Evolutionary conservation across 2,329 filamentous ascomycete genomes (phyloP).

Genomic region (Verticillium albo-atrum): DNA sequence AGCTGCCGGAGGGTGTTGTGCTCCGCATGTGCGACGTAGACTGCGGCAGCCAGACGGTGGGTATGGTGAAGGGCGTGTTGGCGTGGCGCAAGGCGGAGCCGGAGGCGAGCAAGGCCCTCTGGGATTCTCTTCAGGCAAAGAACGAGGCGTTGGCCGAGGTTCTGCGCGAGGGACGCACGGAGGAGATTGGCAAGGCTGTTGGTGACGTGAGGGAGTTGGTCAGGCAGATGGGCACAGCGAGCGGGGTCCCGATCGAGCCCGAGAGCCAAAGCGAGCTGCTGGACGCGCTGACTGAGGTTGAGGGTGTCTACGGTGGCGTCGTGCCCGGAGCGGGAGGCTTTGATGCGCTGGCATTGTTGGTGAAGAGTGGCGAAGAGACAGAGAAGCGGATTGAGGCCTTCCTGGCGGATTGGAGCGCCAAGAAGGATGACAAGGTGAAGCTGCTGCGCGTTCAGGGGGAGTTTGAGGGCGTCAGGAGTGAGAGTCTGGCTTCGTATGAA

Average conservation of each 20-base stretch:
- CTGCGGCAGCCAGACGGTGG: slow-evolving; percentile 86
- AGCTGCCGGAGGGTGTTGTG: slow-evolving; percentile 67
- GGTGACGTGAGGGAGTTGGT: slow-evolving; percentile 57
- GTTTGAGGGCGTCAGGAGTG: slow-evolving; percentile 58
- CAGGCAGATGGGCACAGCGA: slow-evolving; percentile 68
- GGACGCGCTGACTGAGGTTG: slow-evolving; percentile 65
- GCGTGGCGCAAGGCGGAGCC: slow-evolving; percentile 68
- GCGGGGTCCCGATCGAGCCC: slow-evolving; percentile 85
- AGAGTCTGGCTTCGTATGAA: slow-evolving; percentile 37
- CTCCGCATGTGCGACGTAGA: slow-evolving; percentile 95
- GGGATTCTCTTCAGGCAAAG: slow-evolving; percentile 67
- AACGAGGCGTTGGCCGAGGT: slow-evolving; percentile 69
- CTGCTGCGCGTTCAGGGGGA: slow-evolving; percentile 68
- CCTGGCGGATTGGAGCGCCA: slow-evolving; percentile 59
- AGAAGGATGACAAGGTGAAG: slow-evolving; percentile 59
- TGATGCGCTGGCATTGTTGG: slow-evolving; percentile 79
- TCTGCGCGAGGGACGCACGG: slow-evolving; percentile 46
- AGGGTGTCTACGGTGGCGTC: slow-evolving; percentile 84
- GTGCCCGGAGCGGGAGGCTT: slow-evolving; percentile 93
- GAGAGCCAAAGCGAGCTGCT: slow-evolving; percentile 77
- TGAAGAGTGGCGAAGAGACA: slow-evolving; percentile 67
- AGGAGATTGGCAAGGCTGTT: slow-evolving; percentile 41
- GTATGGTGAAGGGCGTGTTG: slow-evolving; percentile 92
- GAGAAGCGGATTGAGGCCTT: slow-evolving; percentile 55
- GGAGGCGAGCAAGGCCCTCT: slow-evolving; percentile 63